These are phyloP conservation scores for Calendula officinalis DNA, from an alignment of 129 eudicot genomes.

Conservation along the genomic window DNA sequence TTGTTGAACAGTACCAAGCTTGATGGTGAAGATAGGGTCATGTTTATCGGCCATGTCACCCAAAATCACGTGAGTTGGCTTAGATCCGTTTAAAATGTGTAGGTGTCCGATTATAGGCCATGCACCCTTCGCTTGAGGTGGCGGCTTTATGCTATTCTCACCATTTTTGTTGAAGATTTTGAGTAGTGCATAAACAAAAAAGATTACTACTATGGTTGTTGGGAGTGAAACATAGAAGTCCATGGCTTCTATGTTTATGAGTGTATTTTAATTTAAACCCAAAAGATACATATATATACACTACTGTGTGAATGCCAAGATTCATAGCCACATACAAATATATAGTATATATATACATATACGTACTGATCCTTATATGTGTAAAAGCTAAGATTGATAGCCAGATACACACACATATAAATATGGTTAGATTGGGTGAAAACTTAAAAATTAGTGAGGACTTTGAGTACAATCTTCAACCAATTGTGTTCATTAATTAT, in stretches of 20 bases:
- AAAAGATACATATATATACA: not conserved
- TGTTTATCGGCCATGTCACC: conserved; percentile 37
- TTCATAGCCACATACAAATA: too few relatives aligned
- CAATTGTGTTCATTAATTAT: too few relatives aligned
- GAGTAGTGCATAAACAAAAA: not conserved
- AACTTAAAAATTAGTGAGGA: too few relatives aligned
- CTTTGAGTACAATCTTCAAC: too few relatives aligned
- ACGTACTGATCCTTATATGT: too few relatives aligned
- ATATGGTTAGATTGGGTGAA: too few relatives aligned
- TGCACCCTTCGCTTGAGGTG: conserved; percentile 32
- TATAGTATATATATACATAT: too few relatives aligned
- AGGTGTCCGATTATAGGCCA: conserved; percentile 45
- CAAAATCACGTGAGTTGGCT: conserved; percentile 18
- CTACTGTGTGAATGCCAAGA: too few relatives aligned
- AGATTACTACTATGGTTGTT: not conserved
- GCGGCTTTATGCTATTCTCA: not conserved
- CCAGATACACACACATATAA: too few relatives aligned
- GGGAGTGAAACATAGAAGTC: not conserved
- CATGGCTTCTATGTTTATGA: not conserved
- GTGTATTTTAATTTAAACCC: not conserved
- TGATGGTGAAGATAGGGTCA: conserved; percentile 37
- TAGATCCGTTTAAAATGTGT: conserved; percentile 17
- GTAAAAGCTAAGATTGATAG: too few relatives aligned
- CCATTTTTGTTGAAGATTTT: not conserved
- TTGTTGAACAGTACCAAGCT: conserved; percentile 24